phyloP scores from a whole-genome alignment of 805 yeast genomes.

The Wickerhamiella australiensis region DNA sequence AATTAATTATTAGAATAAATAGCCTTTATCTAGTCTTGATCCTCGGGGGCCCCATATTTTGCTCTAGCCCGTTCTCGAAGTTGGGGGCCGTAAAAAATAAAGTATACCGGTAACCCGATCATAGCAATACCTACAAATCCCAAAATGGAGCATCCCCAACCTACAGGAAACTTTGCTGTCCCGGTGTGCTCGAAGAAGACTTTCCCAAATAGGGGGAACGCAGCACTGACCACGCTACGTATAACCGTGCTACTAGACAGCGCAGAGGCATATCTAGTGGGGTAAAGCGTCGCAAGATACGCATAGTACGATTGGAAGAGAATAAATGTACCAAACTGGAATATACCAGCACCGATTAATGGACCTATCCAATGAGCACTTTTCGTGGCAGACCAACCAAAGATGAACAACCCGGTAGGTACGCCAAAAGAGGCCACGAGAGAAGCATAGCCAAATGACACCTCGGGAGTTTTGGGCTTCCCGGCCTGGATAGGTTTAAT shows the following conservation, averaged over 20 bases:
- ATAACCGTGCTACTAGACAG: conserved; percentile 50
- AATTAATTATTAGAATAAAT: too few relatives aligned
- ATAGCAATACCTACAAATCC: conserved; percentile 37
- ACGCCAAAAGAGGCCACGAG: conserved; percentile 35
- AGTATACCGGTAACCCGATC: conserved; percentile 40
- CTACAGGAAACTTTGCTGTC: conserved; percentile 28
- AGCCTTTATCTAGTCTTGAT: neutral
- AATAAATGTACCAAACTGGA: conserved; percentile 33
- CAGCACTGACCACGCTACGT: conserved; percentile 45
- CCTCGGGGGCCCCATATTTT: neutral
- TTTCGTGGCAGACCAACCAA: conserved; percentile 47
- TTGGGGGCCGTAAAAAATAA: conserved; percentile 36
- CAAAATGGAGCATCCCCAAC: conserved; percentile 43
- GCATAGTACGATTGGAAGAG: conserved; percentile 43
- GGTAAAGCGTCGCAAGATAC: conserved; percentile 24
- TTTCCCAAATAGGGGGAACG: conserved; percentile 52
- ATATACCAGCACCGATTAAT: conserved; percentile 34
- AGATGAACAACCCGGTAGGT: conserved; percentile 44
- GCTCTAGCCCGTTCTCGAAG: conserved; percentile 11
- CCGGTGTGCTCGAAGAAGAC: conserved; percentile 39
- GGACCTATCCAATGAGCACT: conserved; percentile 44
- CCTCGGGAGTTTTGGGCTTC: conserved; percentile 12
- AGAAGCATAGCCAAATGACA: conserved; percentile 24
- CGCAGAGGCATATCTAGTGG: conserved; percentile 26
- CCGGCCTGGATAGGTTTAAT: neutral